Percentiles rank a stretch among this genome's conserved stretches.
Conservation (phyloP, 2,329 filamentous ascomycete species). For the Colletotrichum limetticola region DNA sequence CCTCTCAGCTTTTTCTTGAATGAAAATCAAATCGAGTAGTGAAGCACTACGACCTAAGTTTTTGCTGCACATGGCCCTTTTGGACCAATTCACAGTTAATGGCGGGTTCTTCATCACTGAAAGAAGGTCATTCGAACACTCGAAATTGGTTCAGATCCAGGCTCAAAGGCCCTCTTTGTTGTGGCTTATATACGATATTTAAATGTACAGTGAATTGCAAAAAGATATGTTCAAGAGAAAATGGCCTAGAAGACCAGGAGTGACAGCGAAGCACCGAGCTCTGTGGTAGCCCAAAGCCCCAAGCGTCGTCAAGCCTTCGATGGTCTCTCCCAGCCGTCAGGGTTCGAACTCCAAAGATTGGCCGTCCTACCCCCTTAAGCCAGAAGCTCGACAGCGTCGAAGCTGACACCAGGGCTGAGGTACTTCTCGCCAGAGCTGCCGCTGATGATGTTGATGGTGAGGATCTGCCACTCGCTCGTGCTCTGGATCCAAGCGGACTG, state of each 20-base stretch:
- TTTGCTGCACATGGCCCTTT: too few relatives aligned
- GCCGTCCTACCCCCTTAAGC: slow-evolving; percentile 6
- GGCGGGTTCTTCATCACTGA: too few relatives aligned
- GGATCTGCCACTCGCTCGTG: slow-evolving; percentile 42
- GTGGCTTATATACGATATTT: too few relatives aligned
- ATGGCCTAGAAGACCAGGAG: neutral
- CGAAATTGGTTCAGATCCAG: too few relatives aligned
- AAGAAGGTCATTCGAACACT: too few relatives aligned
- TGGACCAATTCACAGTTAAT: too few relatives aligned
- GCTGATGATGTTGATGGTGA: slow-evolving; percentile 44
- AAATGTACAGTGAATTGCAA: neutral
- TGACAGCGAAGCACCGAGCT: neutral
- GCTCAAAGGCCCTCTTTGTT: too few relatives aligned
- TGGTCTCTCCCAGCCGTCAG: neutral
- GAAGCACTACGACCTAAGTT: too few relatives aligned
- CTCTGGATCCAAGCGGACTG: slow-evolving; percentile 42
- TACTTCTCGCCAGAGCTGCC: slow-evolving; percentile 41
- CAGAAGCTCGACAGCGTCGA: slow-evolving; percentile 43
- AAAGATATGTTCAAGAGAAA: neutral
- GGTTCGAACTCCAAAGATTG: neutral
- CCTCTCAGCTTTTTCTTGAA: too few relatives aligned
- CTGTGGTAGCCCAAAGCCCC: neutral
- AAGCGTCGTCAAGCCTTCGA: neutral
- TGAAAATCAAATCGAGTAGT: too few relatives aligned
- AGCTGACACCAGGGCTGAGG: slow-evolving; percentile 43